Conservation (phyloP, 306 rosid species). For the Macrotyloma uniflorum region DNA sequence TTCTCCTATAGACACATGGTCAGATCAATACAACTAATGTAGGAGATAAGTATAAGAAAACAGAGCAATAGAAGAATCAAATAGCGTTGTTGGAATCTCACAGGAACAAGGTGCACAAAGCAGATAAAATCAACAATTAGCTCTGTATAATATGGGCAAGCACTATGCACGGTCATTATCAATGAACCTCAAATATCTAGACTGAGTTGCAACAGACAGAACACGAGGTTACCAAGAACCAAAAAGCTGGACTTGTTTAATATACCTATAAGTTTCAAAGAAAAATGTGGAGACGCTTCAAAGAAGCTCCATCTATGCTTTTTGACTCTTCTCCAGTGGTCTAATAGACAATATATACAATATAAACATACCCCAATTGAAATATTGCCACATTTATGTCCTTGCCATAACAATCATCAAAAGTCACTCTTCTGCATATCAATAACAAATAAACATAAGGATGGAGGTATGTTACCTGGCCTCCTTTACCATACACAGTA, state of each 20-base stretch:
- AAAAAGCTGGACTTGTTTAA: background rate
- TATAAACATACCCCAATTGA: background rate
- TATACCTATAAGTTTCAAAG: background rate
- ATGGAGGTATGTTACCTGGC: constrained; percentile 70
- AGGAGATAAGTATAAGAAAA: constrained; percentile 5
- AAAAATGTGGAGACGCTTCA: constrained; percentile 3
- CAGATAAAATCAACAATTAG: constrained; percentile 10
- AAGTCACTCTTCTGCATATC: constrained; percentile 20
- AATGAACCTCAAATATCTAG: background rate
- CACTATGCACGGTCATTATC: background rate
- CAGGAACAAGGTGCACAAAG: background rate
- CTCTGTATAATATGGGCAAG: background rate
- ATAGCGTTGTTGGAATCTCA: background rate
- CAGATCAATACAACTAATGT: constrained; percentile 2
- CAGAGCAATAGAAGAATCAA: background rate
- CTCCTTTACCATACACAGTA: constrained; percentile 98
- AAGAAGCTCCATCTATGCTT: background rate
- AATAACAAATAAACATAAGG: constrained; percentile 1
- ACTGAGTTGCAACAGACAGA: background rate
- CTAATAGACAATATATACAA: background rate
- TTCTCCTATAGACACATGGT: background rate
- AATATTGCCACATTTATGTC: background rate
- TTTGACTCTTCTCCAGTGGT: background rate
- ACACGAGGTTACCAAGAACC: background rate
- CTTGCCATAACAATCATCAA: constrained; percentile 12